These are phyloP conservation scores for Sonneratia caseolaris DNA, from an alignment of 345 rosid genomes.

Conservation along the genomic window DNA sequence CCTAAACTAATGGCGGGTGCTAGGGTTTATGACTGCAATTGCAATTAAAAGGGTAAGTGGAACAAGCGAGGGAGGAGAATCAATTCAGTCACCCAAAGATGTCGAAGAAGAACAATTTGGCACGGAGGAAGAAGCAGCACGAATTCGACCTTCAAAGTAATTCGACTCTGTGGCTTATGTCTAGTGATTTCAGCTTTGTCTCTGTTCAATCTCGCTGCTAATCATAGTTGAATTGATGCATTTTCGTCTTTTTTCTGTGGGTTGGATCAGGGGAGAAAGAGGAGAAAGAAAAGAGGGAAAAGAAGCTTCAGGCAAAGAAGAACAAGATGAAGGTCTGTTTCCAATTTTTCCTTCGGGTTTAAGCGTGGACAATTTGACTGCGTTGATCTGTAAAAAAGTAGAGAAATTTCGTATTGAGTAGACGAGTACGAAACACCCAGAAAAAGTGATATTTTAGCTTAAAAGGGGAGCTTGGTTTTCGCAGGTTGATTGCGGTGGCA, in stretches of 20 bases:
- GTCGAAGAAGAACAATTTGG: conserved; percentile 97
- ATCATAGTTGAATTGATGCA: neutral
- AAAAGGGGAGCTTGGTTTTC: neutral
- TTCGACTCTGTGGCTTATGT: neutral
- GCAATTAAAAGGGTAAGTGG: neutral
- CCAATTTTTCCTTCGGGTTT: neutral
- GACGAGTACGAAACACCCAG: neutral
- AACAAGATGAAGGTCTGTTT: conserved; percentile 77
- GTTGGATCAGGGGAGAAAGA: conserved; percentile 62
- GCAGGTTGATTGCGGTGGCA: conserved; percentile 67
- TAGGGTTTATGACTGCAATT: conserved; percentile 2
- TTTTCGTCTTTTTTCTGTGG: neutral
- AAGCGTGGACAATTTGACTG: neutral
- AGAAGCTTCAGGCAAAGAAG: conserved; percentile 76
- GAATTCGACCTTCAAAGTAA: conserved; percentile 77
- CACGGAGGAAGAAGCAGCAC: conserved; percentile 69
- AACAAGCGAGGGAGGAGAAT: neutral
- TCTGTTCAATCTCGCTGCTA: neutral
- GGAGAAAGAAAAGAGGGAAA: conserved; percentile 46
- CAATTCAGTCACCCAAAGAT: conserved; percentile 10
- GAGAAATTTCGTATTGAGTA: neutral
- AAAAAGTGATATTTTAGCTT: neutral
- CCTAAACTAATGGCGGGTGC: neutral
- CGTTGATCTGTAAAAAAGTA: neutral
- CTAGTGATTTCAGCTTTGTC: neutral